phyloP scores from a whole-genome alignment of 1,284 basidiomycete genomes.

The Puccinia triticina region DNA sequence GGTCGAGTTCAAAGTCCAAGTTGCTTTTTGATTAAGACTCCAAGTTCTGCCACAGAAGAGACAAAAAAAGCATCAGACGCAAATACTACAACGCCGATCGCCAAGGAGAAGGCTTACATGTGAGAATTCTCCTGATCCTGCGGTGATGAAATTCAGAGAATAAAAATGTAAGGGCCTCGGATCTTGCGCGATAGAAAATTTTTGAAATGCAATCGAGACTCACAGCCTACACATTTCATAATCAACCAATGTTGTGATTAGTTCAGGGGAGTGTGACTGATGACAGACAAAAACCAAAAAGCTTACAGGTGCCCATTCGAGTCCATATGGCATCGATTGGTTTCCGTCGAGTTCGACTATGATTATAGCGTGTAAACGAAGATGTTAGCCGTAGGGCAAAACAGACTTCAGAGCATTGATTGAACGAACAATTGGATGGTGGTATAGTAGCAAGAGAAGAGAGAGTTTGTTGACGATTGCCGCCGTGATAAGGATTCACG shows the following conservation, averaged over 20 bases:
- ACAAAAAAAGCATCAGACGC: not conserved
- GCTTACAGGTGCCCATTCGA: conserved; percentile 55
- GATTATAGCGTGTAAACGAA: too few relatives aligned
- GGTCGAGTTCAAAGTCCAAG: conserved; percentile 74
- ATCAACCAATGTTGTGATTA: not conserved
- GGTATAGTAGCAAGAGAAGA: conserved; percentile 56
- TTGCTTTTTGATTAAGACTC: conserved; percentile 70
- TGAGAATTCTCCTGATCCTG: conserved; percentile 36
- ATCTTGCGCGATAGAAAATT: not conserved
- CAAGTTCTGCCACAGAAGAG: conserved; percentile 62
- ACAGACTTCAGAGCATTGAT: conserved; percentile 7
- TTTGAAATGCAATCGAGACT: not conserved
- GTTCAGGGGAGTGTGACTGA: not conserved
- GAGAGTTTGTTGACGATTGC: conserved; percentile 57
- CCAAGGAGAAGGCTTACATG: conserved; percentile 28
- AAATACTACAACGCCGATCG: not conserved
- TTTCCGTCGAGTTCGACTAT: conserved; percentile 54
- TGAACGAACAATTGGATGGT: conserved; percentile 54
- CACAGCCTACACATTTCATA: conserved; percentile 9
- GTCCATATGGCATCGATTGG: conserved; percentile 54
- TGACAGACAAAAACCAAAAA: conserved; percentile 46
- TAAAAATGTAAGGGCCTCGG: not conserved
- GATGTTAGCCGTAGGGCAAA: not conserved
- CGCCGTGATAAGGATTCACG: conserved; percentile 57
- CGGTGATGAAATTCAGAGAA: not conserved